Conservation (phyloP, 2,329 filamentous ascomycete species). For the Xylariaceae sp. region DNA sequence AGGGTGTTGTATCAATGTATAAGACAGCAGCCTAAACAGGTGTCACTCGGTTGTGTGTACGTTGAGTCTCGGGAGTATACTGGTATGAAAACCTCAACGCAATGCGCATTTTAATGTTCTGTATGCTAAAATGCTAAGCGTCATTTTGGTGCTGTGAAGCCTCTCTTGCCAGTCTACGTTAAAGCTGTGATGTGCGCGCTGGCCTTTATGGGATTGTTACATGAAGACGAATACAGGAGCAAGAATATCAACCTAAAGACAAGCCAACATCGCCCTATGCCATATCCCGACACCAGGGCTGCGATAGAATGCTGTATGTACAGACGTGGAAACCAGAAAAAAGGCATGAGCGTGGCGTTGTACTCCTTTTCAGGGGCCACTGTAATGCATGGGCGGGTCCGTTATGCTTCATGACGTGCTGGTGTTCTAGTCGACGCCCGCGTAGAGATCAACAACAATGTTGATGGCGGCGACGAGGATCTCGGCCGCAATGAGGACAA, state of each 20-base stretch:
- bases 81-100: not conserved
- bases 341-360: not conserved
- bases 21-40: not conserved
- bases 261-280: not conserved
- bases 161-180: conserved; percentile 6
- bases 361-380: not conserved
- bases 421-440: conserved; percentile 47
- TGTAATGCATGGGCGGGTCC: not conserved
- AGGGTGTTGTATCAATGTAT: conserved; percentile 18
- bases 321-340: not conserved
- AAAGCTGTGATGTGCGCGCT: conserved; percentile 2
- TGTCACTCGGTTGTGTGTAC: not conserved
- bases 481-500: conserved; percentile 93
- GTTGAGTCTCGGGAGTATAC: not conserved
- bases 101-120: not conserved
- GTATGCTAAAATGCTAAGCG: not conserved
- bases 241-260: not conserved
- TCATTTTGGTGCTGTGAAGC: conserved; percentile 15
- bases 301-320: conserved; percentile 13
- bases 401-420: not conserved
- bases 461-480: conserved; percentile 93
- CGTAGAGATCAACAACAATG: conserved; percentile 93
- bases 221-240: not conserved
- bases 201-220: not conserved
- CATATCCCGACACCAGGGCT: conserved; percentile 12